phyloP scores from a whole-genome alignment of 78 protist genomes.

The Mastigamoeba balamuthi region DNA sequence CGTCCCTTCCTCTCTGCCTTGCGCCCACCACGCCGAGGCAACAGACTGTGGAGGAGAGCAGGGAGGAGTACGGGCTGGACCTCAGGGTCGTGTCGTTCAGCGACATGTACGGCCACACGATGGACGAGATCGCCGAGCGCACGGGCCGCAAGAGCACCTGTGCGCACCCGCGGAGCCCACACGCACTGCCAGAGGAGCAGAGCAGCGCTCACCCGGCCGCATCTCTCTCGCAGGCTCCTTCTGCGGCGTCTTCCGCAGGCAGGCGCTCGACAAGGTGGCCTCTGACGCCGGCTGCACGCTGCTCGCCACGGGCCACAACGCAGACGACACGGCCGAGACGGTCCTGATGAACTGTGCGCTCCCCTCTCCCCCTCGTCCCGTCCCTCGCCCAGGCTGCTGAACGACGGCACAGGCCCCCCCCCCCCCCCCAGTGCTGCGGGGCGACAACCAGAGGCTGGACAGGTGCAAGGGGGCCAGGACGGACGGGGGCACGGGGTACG shows the following conservation, averaged over 20 bases:
- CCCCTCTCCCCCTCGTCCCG: not conserved
- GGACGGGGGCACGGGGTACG: slow-evolving; percentile 26
- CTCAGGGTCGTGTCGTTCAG: slow-evolving; percentile 64
- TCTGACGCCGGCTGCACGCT: slow-evolving; percentile 30
- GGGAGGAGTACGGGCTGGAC: slow-evolving; percentile 59
- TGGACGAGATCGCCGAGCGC: slow-evolving; percentile 73
- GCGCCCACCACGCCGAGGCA: too few relatives aligned
- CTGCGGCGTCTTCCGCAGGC: slow-evolving; percentile 88
- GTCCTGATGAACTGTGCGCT: slow-evolving; percentile 70
- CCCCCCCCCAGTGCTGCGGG: slow-evolving; percentile 50
- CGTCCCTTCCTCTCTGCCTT: too few relatives aligned
- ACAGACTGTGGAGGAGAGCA: slow-evolving; percentile 68
- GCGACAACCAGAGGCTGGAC: slow-evolving; percentile 69
- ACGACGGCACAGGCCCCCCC: not conserved
- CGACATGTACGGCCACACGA: slow-evolving; percentile 86
- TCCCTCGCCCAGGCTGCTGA: not conserved
- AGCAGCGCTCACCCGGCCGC: not conserved
- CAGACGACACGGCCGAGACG: slow-evolving; percentile 90
- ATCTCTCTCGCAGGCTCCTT: slow-evolving; percentile 42
- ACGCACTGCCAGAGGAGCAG: too few relatives aligned
- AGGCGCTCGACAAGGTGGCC: slow-evolving; percentile 87
- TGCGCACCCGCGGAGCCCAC: not conserved
- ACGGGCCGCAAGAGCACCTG: slow-evolving; percentile 74
- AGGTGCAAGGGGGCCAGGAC: slow-evolving; percentile 61
- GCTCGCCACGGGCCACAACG: slow-evolving; percentile 88